Percentiles rank a stretch among this genome's conserved stretches.
Conservation (phyloP, 768 basidiomycete species). For the Russula earlei region DNA sequence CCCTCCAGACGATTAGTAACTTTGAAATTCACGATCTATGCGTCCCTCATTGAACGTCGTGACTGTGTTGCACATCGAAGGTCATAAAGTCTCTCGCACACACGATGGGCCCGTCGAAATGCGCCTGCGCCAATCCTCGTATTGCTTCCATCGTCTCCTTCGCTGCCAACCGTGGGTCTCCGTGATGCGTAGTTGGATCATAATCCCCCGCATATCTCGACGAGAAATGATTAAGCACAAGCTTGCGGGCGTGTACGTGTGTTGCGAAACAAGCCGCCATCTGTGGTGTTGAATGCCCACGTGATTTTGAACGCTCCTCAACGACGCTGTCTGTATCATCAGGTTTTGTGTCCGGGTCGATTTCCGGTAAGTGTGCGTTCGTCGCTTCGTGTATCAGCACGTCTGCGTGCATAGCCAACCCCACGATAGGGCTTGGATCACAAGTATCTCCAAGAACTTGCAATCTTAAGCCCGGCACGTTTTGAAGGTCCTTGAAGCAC, state of each 20-base stretch:
- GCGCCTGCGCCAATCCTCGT: constrained; percentile 40
- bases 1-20: constrained; percentile 46
- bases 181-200: constrained; percentile 33
- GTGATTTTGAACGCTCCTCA: constrained; percentile 52
- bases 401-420: constrained; percentile 55
- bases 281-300: constrained; percentile 88
- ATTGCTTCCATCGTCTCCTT: constrained; percentile 56
- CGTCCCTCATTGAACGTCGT: constrained; percentile 12
- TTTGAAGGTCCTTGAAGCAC: constrained; percentile 56
- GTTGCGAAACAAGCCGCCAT: constrained; percentile 81
- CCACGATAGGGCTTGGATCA: constrained; percentile 59
- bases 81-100: constrained; percentile 75
- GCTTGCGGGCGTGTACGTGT: constrained; percentile 45
- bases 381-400: constrained; percentile 84
- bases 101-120: constrained; percentile 47
- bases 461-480: constrained; percentile 64
- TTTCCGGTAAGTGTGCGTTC: constrained; percentile 67
- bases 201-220: constrained; percentile 67
- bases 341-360: constrained; percentile 49
- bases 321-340: constrained; percentile 54
- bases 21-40: constrained; percentile 1
- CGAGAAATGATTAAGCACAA: constrained; percentile 83
- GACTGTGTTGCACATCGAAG: constrained; percentile 41
- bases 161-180: constrained; percentile 24
- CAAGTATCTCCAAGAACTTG: constrained; percentile 80